Percentiles rank a stretch among this genome's conserved stretches.
Evolutionary conservation across 768 basidiomycete species (phyloP).

Genomic region (Leccinum boreale): DNA sequence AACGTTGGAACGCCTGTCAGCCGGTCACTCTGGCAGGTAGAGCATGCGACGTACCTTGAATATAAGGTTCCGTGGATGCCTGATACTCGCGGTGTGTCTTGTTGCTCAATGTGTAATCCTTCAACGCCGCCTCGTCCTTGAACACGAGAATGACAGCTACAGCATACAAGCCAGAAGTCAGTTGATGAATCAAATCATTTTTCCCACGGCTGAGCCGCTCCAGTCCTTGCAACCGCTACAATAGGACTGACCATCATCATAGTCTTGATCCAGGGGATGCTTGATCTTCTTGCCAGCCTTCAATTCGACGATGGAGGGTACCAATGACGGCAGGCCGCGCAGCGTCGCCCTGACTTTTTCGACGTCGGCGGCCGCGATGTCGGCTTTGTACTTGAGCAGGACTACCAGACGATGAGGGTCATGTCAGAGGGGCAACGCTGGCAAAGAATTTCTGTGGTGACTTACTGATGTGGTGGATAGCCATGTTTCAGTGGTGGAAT

Average conservation of each 20-base stretch:
- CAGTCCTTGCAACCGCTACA: no score
- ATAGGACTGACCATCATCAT: slow-evolving; percentile 17
- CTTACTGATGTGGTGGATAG: slow-evolving; percentile 25
- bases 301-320: slow-evolving; percentile 18
- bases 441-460: not conserved
- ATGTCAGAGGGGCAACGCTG: not conserved
- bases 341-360: not conserved
- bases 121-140: not conserved
- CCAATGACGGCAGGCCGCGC: slow-evolving; percentile 16
- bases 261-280: slow-evolving; percentile 21
- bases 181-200: not conserved
- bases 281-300: slow-evolving; percentile 12
- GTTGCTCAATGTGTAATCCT: not conserved
- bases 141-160: not conserved
- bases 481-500: not conserved
- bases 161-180: not conserved
- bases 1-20: not conserved
- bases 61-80: not conserved
- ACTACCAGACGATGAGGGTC: slow-evolving; percentile 6
- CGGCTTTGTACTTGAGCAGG: slow-evolving; percentile 22
- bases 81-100: slow-evolving; percentile 14
- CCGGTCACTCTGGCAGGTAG: not conserved
- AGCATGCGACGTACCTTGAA: slow-evolving; percentile 17
- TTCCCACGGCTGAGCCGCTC: not conserved
- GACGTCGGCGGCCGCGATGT: slow-evolving; percentile 1